These are phyloP conservation scores for Leccinum barrowsii DNA, from an alignment of 768 basidiomycete genomes.

Conservation along the genomic window DNA sequence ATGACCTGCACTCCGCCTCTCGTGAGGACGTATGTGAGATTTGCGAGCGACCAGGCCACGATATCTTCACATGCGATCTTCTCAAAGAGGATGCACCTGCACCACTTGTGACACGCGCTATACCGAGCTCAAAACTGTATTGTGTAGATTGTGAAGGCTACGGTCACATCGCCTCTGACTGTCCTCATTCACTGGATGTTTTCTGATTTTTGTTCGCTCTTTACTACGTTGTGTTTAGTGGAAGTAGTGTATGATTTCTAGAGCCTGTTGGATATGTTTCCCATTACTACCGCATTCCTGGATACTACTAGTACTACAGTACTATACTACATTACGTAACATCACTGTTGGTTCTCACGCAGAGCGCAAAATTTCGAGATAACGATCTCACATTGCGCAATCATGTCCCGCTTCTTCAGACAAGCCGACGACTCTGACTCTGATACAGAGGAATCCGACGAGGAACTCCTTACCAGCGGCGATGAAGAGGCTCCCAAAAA, in stretches of 20 bases:
- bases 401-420: slow-evolving; percentile 89
- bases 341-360: slow-evolving; percentile 14
- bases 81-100: slow-evolving; percentile 52
- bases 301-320: neutral
- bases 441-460: slow-evolving; percentile 68
- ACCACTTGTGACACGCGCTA: slow-evolving; percentile 18
- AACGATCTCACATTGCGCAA: slow-evolving; percentile 21
- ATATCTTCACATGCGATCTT: slow-evolving; percentile 80
- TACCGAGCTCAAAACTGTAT: slow-evolving; percentile 39
- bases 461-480: slow-evolving; percentile 68
- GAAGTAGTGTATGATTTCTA: slow-evolving; percentile 17
- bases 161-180: slow-evolving; percentile 73
- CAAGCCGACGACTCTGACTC: slow-evolving; percentile 80
- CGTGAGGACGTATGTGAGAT: slow-evolving; percentile 71
- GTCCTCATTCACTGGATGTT: slow-evolving; percentile 83
- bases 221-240: slow-evolving; percentile 6
- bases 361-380: slow-evolving; percentile 22
- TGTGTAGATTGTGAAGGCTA: slow-evolving; percentile 85
- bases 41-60: slow-evolving; percentile 81
- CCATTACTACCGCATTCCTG: neutral
- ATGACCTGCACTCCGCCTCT: slow-evolving; percentile 19
- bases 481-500: slow-evolving; percentile 58
- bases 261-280: slow-evolving; percentile 14
- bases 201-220: slow-evolving; percentile 47
- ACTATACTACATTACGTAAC: slow-evolving; percentile 16